Evolutionary conservation across 805 yeast genomes (phyloP).

Genomic region (Middelhovenomyces tepae): DNA sequence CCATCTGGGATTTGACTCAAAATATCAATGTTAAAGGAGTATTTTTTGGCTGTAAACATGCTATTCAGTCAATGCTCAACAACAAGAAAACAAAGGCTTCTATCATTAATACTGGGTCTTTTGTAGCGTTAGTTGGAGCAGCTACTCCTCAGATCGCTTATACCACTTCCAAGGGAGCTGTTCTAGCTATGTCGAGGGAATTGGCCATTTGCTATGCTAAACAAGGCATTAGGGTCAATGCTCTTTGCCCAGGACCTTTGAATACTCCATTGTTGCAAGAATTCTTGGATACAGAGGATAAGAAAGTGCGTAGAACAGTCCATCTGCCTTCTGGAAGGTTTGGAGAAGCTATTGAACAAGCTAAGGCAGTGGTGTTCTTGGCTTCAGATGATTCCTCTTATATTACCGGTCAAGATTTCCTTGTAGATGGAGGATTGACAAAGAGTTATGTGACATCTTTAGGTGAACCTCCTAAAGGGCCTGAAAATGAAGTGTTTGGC

Average conservation of each 20-base stretch:
- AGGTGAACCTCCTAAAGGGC: conserved; percentile 17
- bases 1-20: conserved; percentile 30
- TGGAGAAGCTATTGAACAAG: conserved; percentile 59
- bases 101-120: conserved; percentile 32
- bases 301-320: conserved; percentile 33
- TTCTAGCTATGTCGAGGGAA: conserved; percentile 29
- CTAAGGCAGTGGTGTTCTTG: conserved; percentile 50
- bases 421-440: conserved; percentile 47
- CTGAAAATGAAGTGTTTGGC: conserved; percentile 23
- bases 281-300: conserved; percentile 46
- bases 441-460: conserved; percentile 24
- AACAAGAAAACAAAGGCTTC: conserved; percentile 23
- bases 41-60: conserved; percentile 28
- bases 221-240: conserved; percentile 44
- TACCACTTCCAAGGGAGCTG: conserved; percentile 33
- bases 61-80: conserved; percentile 25
- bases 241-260: conserved; percentile 52
- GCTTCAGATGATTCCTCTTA: conserved; percentile 43
- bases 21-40: conserved; percentile 32
- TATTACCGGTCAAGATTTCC: conserved; percentile 53
- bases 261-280: conserved; percentile 53
- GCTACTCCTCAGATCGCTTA: conserved; percentile 33
- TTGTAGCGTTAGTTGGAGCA: conserved; percentile 30
- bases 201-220: conserved; percentile 56
- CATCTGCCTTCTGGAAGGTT: conserved; percentile 47